phyloP scores from a whole-genome alignment of 2,329 filamentous ascomycete genomes.

The Pseudogymnoascus sp. region DNA sequence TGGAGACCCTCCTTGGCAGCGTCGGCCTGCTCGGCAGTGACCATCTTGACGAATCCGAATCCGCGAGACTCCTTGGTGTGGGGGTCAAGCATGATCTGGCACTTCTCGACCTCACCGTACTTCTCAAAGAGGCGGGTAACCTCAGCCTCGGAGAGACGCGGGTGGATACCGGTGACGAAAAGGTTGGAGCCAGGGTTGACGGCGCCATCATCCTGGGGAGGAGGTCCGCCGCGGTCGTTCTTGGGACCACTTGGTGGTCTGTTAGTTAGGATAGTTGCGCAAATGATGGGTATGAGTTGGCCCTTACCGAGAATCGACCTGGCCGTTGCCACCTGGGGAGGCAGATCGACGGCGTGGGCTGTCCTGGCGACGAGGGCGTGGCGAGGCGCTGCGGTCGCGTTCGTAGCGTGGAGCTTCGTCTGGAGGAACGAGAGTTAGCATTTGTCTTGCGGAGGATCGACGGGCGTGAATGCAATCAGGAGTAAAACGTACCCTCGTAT shows the following conservation, averaged over 20 bases:
- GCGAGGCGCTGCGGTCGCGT: constrained; percentile 58
- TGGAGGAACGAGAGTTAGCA: constrained; percentile 25
- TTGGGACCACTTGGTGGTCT: constrained; percentile 37
- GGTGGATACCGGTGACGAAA: constrained; percentile 97
- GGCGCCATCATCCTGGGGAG: constrained; percentile 62
- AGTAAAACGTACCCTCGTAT: constrained; percentile 48
- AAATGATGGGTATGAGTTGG: constrained; percentile 3
- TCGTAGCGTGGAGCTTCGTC: constrained; percentile 59
- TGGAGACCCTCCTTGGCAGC: constrained; percentile 94
- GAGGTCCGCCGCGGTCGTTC: constrained; percentile 38
- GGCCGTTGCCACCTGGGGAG: constrained; percentile 47
- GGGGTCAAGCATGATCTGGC: constrained; percentile 98
- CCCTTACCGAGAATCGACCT: constrained; percentile 38
- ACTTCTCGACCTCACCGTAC: constrained; percentile 97
- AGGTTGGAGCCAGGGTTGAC: constrained; percentile 94
- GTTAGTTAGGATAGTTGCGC: constrained; percentile 11
- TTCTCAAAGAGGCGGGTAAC: constrained; percentile 95
- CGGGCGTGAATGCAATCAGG: neutral
- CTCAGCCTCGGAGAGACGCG: constrained; percentile 79
- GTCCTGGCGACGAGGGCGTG: constrained; percentile 51
- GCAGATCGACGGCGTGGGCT: constrained; percentile 49
- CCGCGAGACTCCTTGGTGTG: constrained; percentile 98
- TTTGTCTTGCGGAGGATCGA: neutral
- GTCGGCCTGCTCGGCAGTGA: constrained; percentile 87
- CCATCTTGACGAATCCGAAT: constrained; percentile 99